phyloP scores from a whole-genome alignment of 306 rosid genomes.

The Glycyrrhiza uralensis region DNA sequence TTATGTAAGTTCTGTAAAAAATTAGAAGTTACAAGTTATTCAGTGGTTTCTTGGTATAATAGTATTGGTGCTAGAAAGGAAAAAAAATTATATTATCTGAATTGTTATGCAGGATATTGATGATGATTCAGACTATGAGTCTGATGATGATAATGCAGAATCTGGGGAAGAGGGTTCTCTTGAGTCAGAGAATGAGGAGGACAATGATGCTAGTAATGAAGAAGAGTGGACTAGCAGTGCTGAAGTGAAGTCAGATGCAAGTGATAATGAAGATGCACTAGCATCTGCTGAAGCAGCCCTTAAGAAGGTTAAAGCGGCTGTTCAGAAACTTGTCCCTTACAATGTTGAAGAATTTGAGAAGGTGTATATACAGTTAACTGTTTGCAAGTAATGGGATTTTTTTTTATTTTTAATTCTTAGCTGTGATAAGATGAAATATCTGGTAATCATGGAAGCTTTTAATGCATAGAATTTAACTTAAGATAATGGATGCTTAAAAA shows the following conservation, averaged over 20 bases:
- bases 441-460: neutral
- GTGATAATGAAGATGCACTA: constrained; percentile 75
- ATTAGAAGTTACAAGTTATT: neutral
- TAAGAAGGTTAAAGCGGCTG: constrained; percentile 75
- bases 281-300: constrained; percentile 82
- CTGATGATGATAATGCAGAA: constrained; percentile 69
- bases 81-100: constrained; percentile 2
- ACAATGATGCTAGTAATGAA: constrained; percentile 63
- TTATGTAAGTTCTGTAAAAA: constrained; percentile 56
- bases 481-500: neutral
- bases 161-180: constrained; percentile 63
- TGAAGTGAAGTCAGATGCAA: constrained; percentile 69
- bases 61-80: neutral
- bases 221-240: constrained; percentile 83
- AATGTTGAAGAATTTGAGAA: constrained; percentile 58
- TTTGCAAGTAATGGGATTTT: neutral
- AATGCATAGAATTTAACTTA: neutral
- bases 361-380: constrained; percentile 36
- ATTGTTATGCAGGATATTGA: constrained; percentile 71
- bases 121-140: constrained; percentile 82
- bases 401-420: neutral
- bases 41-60: neutral
- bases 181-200: constrained; percentile 80
- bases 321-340: constrained; percentile 69
- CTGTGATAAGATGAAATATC: constrained; percentile 1